Evolutionary conservation across 805 yeast genomes (phyloP).

Genomic region (Wickerhamiella siamensis): DNA sequence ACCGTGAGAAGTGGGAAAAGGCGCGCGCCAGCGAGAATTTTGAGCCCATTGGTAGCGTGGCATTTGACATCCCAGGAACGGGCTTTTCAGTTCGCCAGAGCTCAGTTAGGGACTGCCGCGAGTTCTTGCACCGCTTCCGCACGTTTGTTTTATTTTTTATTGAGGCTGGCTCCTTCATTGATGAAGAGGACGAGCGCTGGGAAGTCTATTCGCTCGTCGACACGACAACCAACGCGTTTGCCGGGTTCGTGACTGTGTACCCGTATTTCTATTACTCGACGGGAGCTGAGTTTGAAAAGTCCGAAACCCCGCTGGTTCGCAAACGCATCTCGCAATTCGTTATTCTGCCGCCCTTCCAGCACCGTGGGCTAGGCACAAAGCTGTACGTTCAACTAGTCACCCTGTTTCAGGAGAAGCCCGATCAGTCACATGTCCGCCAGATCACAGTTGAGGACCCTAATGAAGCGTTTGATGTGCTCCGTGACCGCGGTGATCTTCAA

Average conservation of each 20-base stretch:
- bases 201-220: slow-evolving; percentile 47
- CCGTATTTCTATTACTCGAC: slow-evolving; percentile 67
- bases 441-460: slow-evolving; percentile 90
- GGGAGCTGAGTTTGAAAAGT: slow-evolving; percentile 29
- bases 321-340: slow-evolving; percentile 80
- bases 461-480: slow-evolving; percentile 77
- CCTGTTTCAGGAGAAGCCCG: slow-evolving; percentile 39
- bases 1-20: slow-evolving; percentile 57
- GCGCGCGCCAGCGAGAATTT: slow-evolving; percentile 24
- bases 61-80: slow-evolving; percentile 1
- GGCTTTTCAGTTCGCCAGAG: slow-evolving; percentile 37
- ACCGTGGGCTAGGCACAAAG: slow-evolving; percentile 47
- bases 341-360: slow-evolving; percentile 73
- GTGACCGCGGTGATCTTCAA: slow-evolving; percentile 67
- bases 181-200: slow-evolving; percentile 65
- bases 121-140: slow-evolving; percentile 32
- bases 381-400: slow-evolving; percentile 45
- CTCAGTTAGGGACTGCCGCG: not conserved
- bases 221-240: slow-evolving; percentile 32
- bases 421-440: slow-evolving; percentile 47
- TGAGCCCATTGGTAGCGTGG: slow-evolving; percentile 3
- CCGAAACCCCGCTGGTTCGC: slow-evolving; percentile 27
- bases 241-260: slow-evolving; percentile 75
- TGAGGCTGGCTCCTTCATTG: slow-evolving; percentile 88
- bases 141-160: slow-evolving; percentile 71